Conservation (phyloP, 164 flowering plant genomes). For the Chimonanthus praecox region DNA sequence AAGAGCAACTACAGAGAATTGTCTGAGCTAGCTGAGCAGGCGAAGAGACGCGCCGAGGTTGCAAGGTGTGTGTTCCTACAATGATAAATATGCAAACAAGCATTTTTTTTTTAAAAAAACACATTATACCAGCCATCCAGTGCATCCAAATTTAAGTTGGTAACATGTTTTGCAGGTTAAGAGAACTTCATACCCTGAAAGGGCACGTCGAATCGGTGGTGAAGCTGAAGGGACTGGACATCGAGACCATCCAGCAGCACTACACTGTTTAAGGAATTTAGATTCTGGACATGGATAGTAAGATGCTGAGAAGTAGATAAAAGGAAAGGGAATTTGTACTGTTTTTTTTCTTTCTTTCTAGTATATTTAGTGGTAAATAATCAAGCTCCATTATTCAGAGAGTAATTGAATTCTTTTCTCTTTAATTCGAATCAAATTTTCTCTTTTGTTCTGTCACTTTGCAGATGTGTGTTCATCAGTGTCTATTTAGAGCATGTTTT, state of each 20-base stretch:
- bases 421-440: too few relatives aligned
- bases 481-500: too few relatives aligned
- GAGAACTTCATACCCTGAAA: conserved; percentile 24
- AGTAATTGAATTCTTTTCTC: background rate
- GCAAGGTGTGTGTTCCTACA: conserved; percentile 16
- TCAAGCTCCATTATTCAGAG: background rate
- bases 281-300: background rate
- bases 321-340: background rate
- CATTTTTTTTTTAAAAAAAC: background rate
- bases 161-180: conserved; percentile 11
- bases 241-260: conserved; percentile 19
- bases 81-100: background rate
- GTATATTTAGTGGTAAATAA: background rate
- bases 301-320: background rate
- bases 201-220: conserved; percentile 26
- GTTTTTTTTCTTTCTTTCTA: background rate
- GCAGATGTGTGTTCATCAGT: background rate
- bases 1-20: conserved; percentile 31
- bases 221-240: conserved; percentile 24
- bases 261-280: conserved; percentile 15
- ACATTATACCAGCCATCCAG: background rate
- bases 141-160: background rate
- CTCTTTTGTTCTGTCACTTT: background rate
- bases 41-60: conserved; percentile 23
- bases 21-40: conserved; percentile 20